Evolutionary conservation across 805 yeast species (phyloP).

Genomic region (Wickerhamiella slavikovae): DNA sequence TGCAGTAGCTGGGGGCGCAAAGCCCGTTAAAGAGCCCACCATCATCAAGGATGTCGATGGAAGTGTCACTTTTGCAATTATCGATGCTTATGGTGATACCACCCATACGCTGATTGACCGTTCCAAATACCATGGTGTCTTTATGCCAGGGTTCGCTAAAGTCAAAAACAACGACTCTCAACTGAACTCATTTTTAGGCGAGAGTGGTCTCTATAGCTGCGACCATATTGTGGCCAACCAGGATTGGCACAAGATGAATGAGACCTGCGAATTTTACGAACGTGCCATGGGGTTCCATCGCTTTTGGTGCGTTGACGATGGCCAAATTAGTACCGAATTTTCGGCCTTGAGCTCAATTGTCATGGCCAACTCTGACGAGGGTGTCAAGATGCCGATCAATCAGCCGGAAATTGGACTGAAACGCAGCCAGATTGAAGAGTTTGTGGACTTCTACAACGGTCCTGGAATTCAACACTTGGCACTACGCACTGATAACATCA

Average conservation of each 20-base stretch:
- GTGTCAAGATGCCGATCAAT: conserved; percentile 61
- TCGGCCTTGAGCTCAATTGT: conserved; percentile 57
- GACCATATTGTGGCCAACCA: conserved; percentile 75
- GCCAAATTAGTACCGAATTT: conserved; percentile 44
- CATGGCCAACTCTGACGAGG: conserved; percentile 47
- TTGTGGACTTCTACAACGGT: conserved; percentile 50
- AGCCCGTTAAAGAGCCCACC: conserved; percentile 14
- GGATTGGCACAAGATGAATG: conserved; percentile 44
- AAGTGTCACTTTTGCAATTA: conserved; percentile 28
- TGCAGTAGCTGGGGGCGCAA: conserved; percentile 37
- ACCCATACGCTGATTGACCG: conserved; percentile 47
- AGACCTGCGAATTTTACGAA: conserved; percentile 38
- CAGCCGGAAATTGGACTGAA: conserved; percentile 57
- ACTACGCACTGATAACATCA: conserved; percentile 37
- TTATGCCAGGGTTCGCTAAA: conserved; percentile 29
- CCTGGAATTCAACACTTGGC: conserved; percentile 81
- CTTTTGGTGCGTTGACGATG: conserved; percentile 74
- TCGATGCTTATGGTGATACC: conserved; percentile 38
- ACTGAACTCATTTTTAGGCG: conserved; percentile 14
- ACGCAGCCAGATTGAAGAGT: conserved; percentile 68
- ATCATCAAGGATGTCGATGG: conserved; percentile 28
- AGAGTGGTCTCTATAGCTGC: conserved; percentile 24
- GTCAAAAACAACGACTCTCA: background rate
- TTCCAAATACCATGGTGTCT: conserved; percentile 21
- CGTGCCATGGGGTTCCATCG: conserved; percentile 49